Evolutionary conservation across 2,329 filamentous ascomycete species (phyloP).

Genomic region (Alternaria rosae): DNA sequence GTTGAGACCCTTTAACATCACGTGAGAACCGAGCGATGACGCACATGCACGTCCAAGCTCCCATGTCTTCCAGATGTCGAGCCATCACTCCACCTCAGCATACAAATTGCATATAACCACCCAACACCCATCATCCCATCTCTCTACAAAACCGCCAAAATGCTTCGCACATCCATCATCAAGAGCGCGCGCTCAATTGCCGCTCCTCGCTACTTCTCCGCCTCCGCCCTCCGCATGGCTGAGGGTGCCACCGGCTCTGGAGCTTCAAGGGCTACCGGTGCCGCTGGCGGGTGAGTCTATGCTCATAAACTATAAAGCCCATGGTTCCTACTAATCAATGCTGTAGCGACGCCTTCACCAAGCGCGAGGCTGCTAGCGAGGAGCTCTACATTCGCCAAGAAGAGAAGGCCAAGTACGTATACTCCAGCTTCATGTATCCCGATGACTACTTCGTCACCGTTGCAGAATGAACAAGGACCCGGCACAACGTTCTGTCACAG

Average conservation of each 20-base stretch:
- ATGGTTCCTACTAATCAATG: slow-evolving; percentile 12
- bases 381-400: slow-evolving; percentile 84
- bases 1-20: slow-evolving; percentile 7
- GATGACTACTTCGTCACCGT: background rate
- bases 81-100: slow-evolving; percentile 37
- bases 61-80: slow-evolving; percentile 7
- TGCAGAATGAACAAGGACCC: background rate
- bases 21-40: slow-evolving; percentile 30
- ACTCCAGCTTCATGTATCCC: background rate
- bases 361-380: slow-evolving; percentile 87
- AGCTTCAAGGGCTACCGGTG: slow-evolving; percentile 51
- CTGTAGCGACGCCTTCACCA: slow-evolving; percentile 85
- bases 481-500: slow-evolving; percentile 18
- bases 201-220: slow-evolving; percentile 52
- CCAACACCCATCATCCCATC: slow-evolving; percentile 15
- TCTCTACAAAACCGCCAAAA: slow-evolving; percentile 27
- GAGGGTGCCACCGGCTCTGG: slow-evolving; percentile 57
- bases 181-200: slow-evolving; percentile 50
- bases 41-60: slow-evolving; percentile 29
- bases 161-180: slow-evolving; percentile 51
- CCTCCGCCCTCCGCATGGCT: slow-evolving; percentile 52
- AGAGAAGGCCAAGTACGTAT: slow-evolving; percentile 79
- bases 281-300: slow-evolving; percentile 43
- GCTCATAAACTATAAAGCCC: background rate
- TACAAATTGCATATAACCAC: slow-evolving; percentile 25